Conservation (phyloP, 352 stramenopile genomes). For the Phytophthora multivora region DNA sequence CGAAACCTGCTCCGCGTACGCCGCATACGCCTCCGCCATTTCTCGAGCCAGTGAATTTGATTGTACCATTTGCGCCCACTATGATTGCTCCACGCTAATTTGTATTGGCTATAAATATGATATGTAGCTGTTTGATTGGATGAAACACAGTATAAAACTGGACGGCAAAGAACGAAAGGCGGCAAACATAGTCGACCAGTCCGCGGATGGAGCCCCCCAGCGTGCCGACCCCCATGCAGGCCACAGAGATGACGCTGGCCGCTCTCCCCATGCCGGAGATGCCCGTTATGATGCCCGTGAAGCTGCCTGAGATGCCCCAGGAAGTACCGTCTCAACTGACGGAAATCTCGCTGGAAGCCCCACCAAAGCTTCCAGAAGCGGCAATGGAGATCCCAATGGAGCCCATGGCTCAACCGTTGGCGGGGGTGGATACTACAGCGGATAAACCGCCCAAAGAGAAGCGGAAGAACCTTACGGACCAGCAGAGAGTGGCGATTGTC, state of each 20-base stretch:
- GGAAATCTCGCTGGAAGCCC: constrained; percentile 17
- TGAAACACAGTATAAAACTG: constrained; percentile 5
- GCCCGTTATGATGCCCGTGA: constrained; percentile 5
- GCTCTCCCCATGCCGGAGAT: constrained; percentile 16
- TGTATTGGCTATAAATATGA: constrained; percentile 11
- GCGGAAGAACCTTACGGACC: constrained; percentile 39
- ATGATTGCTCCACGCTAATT: constrained; percentile 7
- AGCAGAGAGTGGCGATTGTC: constrained; percentile 37
- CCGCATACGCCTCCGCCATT: constrained; percentile 27
- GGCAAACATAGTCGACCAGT: constrained; percentile 36
- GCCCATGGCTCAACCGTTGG: neutral
- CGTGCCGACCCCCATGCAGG: constrained; percentile 3
- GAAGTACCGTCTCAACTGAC: constrained; percentile 13
- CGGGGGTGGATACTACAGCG: neutral
- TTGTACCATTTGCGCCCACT: constrained; percentile 36
- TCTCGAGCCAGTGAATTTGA: constrained; percentile 43
- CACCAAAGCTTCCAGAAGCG: constrained; percentile 10
- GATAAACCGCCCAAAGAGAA: constrained; percentile 19
- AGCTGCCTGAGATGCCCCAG: constrained; percentile 10
- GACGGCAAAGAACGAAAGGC: constrained; percentile 13
- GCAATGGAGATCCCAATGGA: constrained; percentile 14
- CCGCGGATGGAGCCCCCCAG: constrained; percentile 12
- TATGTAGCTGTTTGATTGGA: too few relatives aligned
- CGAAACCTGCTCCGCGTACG: constrained; percentile 33
- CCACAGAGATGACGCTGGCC: constrained; percentile 10